A percentile compares a stretch with the other conserved stretches of the same genome.
Evolutionary conservation across 208 protist species (phyloP).

Genomic region (Wallacemonas collosoma): DNA sequence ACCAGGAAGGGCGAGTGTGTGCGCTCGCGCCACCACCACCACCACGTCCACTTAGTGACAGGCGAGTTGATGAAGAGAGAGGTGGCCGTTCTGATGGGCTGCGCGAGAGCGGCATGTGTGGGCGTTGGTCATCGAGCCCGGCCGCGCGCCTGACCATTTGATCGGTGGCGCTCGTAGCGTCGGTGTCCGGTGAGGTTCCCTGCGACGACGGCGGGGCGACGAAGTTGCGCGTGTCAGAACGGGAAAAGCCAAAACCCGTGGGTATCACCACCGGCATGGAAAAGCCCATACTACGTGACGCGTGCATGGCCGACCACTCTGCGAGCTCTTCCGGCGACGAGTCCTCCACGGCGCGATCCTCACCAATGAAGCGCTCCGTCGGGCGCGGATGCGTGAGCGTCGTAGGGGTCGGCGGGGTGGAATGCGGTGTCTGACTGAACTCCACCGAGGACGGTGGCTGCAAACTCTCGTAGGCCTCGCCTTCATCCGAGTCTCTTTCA

Average conservation of each 20-base stretch:
- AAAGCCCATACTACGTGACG: slow-evolving; percentile 6
- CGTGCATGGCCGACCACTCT: slow-evolving; percentile 5
- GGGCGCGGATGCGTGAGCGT: not conserved
- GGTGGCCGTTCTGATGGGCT: not conserved
- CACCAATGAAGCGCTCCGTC: not conserved
- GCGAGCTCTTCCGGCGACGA: not conserved
- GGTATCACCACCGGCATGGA: slow-evolving; percentile 2
- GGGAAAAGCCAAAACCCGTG: not conserved
- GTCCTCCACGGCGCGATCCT: not conserved
- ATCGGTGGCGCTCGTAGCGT: too few species aligned
- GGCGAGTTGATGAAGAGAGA: not conserved
- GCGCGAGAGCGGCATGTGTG: not conserved
- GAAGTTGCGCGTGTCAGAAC: slow-evolving; percentile 13
- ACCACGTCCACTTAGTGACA: not conserved
- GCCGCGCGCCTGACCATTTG: too few species aligned
- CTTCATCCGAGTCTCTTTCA: too few species aligned
- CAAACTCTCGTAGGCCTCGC: not conserved
- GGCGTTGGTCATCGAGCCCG: too few species aligned
- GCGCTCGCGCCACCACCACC: not conserved
- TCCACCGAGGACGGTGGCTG: not conserved
- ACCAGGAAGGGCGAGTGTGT: not conserved
- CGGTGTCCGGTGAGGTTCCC: too few species aligned
- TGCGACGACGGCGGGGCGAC: not conserved
- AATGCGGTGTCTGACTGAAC: not conserved
- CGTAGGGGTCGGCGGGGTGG: not conserved